A percentile compares a stretch with the other conserved stretches of the same genome.
Conservation (phyloP, 495 filamentous ascomycete species). For the Penicillium salamii region DNA sequence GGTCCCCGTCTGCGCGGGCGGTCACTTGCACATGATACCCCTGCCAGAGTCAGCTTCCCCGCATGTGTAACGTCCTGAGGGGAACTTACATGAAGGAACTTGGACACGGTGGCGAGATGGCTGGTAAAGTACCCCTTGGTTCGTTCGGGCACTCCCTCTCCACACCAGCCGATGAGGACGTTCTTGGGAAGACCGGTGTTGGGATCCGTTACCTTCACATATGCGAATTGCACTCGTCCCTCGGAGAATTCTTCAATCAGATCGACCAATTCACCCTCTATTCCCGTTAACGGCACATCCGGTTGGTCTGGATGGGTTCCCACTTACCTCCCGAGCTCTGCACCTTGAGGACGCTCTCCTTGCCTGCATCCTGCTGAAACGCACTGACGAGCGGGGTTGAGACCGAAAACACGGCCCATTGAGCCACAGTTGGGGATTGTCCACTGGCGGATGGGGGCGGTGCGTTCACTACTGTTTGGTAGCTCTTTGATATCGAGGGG, state of each 20-base stretch:
- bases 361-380: constrained; percentile 79
- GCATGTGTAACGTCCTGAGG: background rate
- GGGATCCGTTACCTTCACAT: constrained; percentile 91
- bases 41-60: constrained; percentile 33
- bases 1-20: constrained; percentile 82
- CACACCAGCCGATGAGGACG: constrained; percentile 95
- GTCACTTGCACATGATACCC: constrained; percentile 98
- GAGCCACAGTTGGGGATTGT: constrained; percentile 65
- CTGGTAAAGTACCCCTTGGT: constrained; percentile 98
- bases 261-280: constrained; percentile 91
- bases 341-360: constrained; percentile 93
- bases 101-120: constrained; percentile 82
- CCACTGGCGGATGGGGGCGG: constrained; percentile 57
- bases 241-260: constrained; percentile 98
- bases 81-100: constrained; percentile 70
- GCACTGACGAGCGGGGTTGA: constrained; percentile 85
- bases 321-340: constrained; percentile 80
- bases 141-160: constrained; percentile 94
- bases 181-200: constrained; percentile 90
- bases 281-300: background rate
- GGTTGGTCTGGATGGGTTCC: background rate
- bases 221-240: constrained; percentile 94
- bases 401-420: constrained; percentile 92
- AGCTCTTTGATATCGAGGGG: constrained; percentile 87
- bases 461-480: constrained; percentile 80